Evolutionary conservation across 148 eudicot species (phyloP).

Genomic region (Vaccinium myrtillus): DNA sequence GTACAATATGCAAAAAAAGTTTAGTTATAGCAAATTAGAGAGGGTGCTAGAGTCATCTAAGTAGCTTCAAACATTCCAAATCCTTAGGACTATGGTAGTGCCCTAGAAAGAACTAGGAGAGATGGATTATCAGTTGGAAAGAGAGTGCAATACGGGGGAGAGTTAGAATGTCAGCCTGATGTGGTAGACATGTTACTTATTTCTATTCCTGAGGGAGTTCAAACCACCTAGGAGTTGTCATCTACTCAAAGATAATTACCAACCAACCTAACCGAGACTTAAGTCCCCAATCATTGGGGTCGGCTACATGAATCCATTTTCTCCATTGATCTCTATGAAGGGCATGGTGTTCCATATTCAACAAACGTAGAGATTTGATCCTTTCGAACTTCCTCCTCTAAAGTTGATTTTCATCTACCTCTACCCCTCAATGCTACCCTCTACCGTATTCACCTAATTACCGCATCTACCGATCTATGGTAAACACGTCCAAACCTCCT

Average conservation of each 20-base stretch:
- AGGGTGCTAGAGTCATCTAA: too few relatives aligned
- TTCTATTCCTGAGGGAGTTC: not conserved
- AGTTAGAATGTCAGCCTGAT: not conserved
- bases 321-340: not conserved
- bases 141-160: not conserved
- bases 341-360: not conserved
- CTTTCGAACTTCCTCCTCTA: not conserved
- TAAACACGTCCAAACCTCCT: not conserved
- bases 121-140: not conserved
- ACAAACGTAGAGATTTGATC: not conserved
- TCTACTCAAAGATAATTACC: not conserved
- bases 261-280: not conserved
- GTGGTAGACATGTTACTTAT: not conserved
- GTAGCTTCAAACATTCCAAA: not conserved
- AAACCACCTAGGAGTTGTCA: not conserved
- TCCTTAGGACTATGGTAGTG: not conserved
- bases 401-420: too few relatives aligned
- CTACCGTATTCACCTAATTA: too few relatives aligned
- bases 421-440: too few relatives aligned
- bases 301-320: not conserved
- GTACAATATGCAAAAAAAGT: not conserved
- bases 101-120: not conserved
- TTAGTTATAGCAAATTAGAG: too few relatives aligned
- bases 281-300: not conserved
- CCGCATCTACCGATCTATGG: not conserved